Percentiles rank a stretch among this genome's conserved stretches.
Conservation (phyloP, 805 yeast genomes). For the Metschnikowia gruessii region DNA sequence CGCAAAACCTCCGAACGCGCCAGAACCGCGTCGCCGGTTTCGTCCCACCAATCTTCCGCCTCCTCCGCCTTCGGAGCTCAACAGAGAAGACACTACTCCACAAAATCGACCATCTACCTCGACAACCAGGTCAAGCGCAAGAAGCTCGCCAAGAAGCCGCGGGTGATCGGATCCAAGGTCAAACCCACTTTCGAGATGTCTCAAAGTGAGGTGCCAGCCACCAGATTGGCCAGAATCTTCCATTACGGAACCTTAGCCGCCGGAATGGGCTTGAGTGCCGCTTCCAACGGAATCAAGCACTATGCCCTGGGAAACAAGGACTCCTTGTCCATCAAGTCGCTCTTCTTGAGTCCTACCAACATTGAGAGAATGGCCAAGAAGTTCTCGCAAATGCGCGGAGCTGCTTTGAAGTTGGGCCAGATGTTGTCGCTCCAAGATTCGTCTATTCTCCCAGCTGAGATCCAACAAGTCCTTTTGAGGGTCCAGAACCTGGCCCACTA, state of each 20-base stretch:
- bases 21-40: neutral
- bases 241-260: conserved; percentile 95
- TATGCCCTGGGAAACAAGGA: conserved; percentile 51
- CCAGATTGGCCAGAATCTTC: conserved; percentile 82
- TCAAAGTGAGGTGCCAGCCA: conserved; percentile 76
- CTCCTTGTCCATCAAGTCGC: conserved; percentile 48
- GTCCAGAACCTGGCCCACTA: conserved; percentile 95
- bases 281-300: conserved; percentile 71
- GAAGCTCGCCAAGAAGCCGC: conserved; percentile 14
- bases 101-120: conserved; percentile 12
- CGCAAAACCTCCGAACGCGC: conserved; percentile 11
- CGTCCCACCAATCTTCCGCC: neutral
- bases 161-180: conserved; percentile 20
- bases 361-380: conserved; percentile 85
- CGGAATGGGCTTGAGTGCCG: conserved; percentile 80
- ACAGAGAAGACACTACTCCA: conserved; percentile 12
- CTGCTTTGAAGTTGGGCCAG: conserved; percentile 96
- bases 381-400: conserved; percentile 96
- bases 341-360: conserved; percentile 76
- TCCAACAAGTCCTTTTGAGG: conserved; percentile 72
- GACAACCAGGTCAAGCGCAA: conserved; percentile 13
- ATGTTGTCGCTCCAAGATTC: conserved; percentile 93
- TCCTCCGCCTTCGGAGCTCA: neutral
- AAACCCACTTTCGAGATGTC: conserved; percentile 44
- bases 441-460: conserved; percentile 76